These are phyloP conservation scores for Rhodotorula sphaerocarpa DNA, from an alignment of 768 basidiomycete species.

Conservation along the genomic window DNA sequence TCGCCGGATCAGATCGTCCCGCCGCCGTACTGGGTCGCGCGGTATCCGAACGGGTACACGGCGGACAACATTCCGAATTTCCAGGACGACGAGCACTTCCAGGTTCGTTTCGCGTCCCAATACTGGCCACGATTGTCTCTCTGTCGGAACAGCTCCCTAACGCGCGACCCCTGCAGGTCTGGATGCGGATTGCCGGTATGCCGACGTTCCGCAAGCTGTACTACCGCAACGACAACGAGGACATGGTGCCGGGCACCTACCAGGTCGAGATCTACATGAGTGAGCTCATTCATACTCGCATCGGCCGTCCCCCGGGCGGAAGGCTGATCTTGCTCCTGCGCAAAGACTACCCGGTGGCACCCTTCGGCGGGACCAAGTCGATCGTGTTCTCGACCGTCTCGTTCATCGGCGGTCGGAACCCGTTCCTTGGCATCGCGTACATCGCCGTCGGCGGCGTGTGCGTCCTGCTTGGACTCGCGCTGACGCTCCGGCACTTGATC, in stretches of 20 bases:
- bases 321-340: background rate
- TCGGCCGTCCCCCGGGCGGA: background rate
- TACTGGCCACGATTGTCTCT: no score
- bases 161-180: slow-evolving; percentile 41
- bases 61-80: slow-evolving; percentile 58
- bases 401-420: slow-evolving; percentile 97
- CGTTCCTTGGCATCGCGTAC: slow-evolving; percentile 98
- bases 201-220: slow-evolving; percentile 96
- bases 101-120: slow-evolving; percentile 41
- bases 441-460: slow-evolving; percentile 80
- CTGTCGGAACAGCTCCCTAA: no score
- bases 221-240: slow-evolving; percentile 74
- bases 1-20: slow-evolving; percentile 62
- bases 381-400: slow-evolving; percentile 94
- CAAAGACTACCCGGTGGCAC: slow-evolving; percentile 80
- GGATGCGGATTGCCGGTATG: slow-evolving; percentile 97
- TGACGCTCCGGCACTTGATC: slow-evolving; percentile 84
- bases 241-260: slow-evolving; percentile 66
- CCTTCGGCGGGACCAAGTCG: slow-evolving; percentile 90
- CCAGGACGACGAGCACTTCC: slow-evolving; percentile 76
- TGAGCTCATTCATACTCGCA: slow-evolving; percentile 47
- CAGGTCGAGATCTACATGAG: slow-evolving; percentile 69
- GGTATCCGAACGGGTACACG: slow-evolving; percentile 69
- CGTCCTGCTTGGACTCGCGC: slow-evolving; percentile 73
- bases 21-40: slow-evolving; percentile 79